These are phyloP conservation scores for Cryphonectria naterciae DNA, from an alignment of 2,329 filamentous ascomycete genomes.

Conservation along the genomic window DNA sequence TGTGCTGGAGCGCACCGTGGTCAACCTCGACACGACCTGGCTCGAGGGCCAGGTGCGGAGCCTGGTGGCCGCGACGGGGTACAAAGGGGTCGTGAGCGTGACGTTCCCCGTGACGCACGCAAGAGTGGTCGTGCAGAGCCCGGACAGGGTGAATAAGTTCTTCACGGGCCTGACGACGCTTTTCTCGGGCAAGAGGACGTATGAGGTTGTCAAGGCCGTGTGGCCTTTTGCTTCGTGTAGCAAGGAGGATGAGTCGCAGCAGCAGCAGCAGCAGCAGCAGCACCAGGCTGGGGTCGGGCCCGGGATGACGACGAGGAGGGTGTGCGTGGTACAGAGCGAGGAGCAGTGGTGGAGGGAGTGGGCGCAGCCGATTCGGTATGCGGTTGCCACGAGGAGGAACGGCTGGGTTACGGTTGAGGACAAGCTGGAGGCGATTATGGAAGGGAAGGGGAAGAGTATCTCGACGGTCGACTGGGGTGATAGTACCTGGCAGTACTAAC, in stretches of 20 bases:
- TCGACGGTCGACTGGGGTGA: conserved; percentile 48
- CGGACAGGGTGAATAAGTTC: conserved; percentile 58
- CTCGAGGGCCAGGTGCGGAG: conserved; percentile 58
- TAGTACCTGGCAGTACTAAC: background rate
- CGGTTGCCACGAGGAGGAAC: conserved; percentile 42
- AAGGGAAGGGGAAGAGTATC: conserved; percentile 45
- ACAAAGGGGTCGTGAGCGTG: conserved; percentile 54
- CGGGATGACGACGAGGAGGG: conserved; percentile 33
- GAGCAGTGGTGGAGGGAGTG: conserved; percentile 60
- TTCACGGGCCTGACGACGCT: conserved; percentile 56
- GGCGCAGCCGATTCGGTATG: conserved; percentile 49
- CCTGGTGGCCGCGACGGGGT: conserved; percentile 53
- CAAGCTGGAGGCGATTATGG: conserved; percentile 58
- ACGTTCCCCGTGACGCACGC: conserved; percentile 55
- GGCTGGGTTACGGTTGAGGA: conserved; percentile 58
- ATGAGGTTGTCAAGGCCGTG: conserved; percentile 59
- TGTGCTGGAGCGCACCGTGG: conserved; percentile 54
- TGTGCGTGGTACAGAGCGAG: conserved; percentile 58
- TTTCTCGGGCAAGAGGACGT: conserved; percentile 57
- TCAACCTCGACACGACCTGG: conserved; percentile 59
- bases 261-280: background rate
- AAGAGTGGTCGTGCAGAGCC: conserved; percentile 53
- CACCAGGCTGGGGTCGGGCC: background rate
- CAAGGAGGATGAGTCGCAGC: conserved; percentile 42
- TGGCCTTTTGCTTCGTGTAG: conserved; percentile 60